Conservation (phyloP, 306 rosid genomes). For the Boehmeria nivea region DNA sequence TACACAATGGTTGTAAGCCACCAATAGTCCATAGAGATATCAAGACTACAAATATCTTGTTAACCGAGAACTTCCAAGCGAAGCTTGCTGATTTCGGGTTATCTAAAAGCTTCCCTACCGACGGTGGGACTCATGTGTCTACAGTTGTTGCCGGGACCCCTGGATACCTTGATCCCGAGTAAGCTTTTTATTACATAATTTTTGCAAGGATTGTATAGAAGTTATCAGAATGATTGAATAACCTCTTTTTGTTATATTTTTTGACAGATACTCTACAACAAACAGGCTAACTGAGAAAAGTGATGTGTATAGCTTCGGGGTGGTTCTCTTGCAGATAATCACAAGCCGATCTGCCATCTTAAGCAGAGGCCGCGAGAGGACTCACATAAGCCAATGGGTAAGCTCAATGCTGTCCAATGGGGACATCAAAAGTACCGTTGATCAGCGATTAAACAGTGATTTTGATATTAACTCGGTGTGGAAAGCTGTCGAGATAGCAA, state of each 20-base stretch:
- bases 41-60: constrained; percentile 12
- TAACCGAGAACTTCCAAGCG: constrained; percentile 9
- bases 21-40: constrained; percentile 19
- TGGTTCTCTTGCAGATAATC: constrained; percentile 14
- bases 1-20: constrained; percentile 38
- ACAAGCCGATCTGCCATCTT: constrained; percentile 1
- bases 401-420: constrained; percentile 3
- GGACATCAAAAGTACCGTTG: constrained; percentile 2
- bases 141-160: constrained; percentile 11
- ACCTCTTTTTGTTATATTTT: too few relatives aligned
- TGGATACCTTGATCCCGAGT: constrained; percentile 20
- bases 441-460: neutral
- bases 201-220: too few relatives aligned
- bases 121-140: neutral
- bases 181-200: neutral
- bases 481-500: constrained; percentile 21
- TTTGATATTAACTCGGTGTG: constrained; percentile 3
- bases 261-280: constrained; percentile 2
- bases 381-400: constrained; percentile 14
- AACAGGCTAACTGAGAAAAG: constrained; percentile 8
- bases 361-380: neutral
- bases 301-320: constrained; percentile 22
- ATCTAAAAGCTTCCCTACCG: neutral
- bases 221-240: too few relatives aligned
- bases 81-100: constrained; percentile 17